Conservation (phyloP, 176 grass and related monocot species). For the Carex scoparia region DNA sequence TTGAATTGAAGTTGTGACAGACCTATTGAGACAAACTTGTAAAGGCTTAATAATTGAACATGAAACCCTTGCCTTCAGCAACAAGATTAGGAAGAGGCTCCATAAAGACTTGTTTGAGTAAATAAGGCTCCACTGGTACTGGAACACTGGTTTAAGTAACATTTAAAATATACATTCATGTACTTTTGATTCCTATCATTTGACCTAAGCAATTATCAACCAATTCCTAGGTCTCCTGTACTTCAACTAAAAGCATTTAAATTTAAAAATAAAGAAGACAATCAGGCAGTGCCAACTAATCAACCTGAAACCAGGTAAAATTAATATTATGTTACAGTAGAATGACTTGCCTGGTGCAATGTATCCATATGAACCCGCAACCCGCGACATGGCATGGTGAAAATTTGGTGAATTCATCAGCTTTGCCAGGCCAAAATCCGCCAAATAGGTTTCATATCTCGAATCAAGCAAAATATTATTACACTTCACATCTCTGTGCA, state of each 20-base stretch:
- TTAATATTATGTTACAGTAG: background rate
- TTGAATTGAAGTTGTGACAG: conserved; percentile 1
- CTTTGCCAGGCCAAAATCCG: conserved; percentile 93
- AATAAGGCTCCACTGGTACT: conserved; percentile 11
- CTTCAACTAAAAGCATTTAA: conserved; percentile 39
- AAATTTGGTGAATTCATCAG: conserved; percentile 94
- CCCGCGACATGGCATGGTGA: conserved; percentile 74
- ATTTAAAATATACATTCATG: background rate
- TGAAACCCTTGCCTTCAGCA: conserved; percentile 19
- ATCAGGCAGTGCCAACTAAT: background rate
- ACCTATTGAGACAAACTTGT: background rate
- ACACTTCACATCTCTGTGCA: conserved; percentile 91
- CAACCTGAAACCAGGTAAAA: background rate
- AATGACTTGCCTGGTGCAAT: conserved; percentile 89
- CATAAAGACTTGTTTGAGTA: conserved; percentile 22
- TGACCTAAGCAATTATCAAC: conserved; percentile 9
- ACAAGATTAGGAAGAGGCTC: conserved; percentile 27
- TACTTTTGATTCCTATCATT: conserved; percentile 22
- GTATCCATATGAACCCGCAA: conserved; percentile 90
- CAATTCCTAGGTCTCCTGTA: conserved; percentile 9
- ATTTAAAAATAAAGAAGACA: background rate
- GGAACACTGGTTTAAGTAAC: background rate
- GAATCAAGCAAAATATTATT: conserved; percentile 94
- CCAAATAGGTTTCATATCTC: conserved; percentile 78
- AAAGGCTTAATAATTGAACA: conserved; percentile 1